Evolutionary conservation across 2,329 filamentous ascomycete species (phyloP).

Genomic region (Fusarium subtropicale): DNA sequence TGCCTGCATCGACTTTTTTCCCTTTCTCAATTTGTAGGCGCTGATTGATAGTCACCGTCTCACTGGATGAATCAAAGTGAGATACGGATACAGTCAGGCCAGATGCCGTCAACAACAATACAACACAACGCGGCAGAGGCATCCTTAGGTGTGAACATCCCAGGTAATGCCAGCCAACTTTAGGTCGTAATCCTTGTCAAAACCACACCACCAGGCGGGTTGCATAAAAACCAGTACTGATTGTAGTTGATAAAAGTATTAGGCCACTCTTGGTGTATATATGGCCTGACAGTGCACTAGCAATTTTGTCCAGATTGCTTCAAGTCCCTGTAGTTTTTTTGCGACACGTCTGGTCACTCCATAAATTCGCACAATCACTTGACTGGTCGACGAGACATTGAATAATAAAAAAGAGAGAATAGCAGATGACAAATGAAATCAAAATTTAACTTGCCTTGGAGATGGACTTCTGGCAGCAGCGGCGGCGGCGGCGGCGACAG

Average conservation of each 20-base stretch:
- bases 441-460: slow-evolving; percentile 28
- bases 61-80: slow-evolving; percentile 31
- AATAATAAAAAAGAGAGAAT: neutral
- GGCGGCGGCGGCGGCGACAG: neutral
- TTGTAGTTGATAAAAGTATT: no score
- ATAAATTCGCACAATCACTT: slow-evolving; percentile 31
- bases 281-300: no score
- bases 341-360: no score
- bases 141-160: slow-evolving; percentile 39
- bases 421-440: neutral
- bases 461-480: slow-evolving; percentile 18
- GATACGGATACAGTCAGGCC: slow-evolving; percentile 34
- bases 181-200: slow-evolving; percentile 38
- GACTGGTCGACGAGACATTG: slow-evolving; percentile 21
- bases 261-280: no score
- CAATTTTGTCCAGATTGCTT: no score
- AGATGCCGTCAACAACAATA: slow-evolving; percentile 42
- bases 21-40: slow-evolving; percentile 4
- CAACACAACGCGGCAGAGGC: slow-evolving; percentile 2
- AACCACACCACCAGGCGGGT: slow-evolving; percentile 38
- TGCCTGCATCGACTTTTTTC: slow-evolving; percentile 2
- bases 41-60: slow-evolving; percentile 32
- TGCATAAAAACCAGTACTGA: no score
- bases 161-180: slow-evolving; percentile 44
- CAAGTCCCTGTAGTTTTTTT: no score